Evolutionary conservation across 306 rosid genomes (phyloP), one percentile per base, ranked within the genome.

Genomic region (Notholithocarpus densiflorus): DNA sequence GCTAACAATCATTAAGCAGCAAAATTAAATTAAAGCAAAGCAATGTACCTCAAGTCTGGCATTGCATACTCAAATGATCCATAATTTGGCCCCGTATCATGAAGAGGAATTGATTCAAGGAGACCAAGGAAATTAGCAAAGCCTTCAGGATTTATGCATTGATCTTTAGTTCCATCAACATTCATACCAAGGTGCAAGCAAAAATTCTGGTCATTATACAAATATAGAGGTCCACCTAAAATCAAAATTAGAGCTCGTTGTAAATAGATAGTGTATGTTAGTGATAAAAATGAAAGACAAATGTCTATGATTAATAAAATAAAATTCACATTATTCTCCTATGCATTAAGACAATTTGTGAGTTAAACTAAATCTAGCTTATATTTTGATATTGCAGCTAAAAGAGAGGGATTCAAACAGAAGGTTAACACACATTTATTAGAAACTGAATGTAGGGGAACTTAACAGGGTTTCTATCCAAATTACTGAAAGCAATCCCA

Each of bases 21-120:
- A 77, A 79, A 31, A 70, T 20, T 40, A 18, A 26, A 77, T 81
- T 82, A 56, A 77, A 81, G 60, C 24, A 76, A 69, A 65, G 45
- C 68, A 73, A 27, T 59, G 61, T 85, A 94, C 98, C 97, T 91
- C 79, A 71, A 78, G 80, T 89, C 87, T n/a, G 98, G 91, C 76
- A 84, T 82, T 73, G 92, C 88, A 89, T 80, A 82, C 59, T 91
- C 95, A 78, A 82, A 88, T 75, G 94, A 91, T 73, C 85, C 89
- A 85, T 92, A 81, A 56, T 72, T 78, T 70, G 93, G 82, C 84
- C 87, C 87, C 68, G 87, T 77, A 82, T 89, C 94, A 43, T 91
- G 87, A 74, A 94, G 87, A 87, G 98, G 98, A 81, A 94, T 89
- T 68, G 97, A 92, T 90, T 90, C 94, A 21, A 94, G 93, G 82